These are phyloP conservation scores for Hemisphaericaspora nanyangensis DNA, from an alignment of 805 yeast species.

Conservation along the genomic window DNA sequence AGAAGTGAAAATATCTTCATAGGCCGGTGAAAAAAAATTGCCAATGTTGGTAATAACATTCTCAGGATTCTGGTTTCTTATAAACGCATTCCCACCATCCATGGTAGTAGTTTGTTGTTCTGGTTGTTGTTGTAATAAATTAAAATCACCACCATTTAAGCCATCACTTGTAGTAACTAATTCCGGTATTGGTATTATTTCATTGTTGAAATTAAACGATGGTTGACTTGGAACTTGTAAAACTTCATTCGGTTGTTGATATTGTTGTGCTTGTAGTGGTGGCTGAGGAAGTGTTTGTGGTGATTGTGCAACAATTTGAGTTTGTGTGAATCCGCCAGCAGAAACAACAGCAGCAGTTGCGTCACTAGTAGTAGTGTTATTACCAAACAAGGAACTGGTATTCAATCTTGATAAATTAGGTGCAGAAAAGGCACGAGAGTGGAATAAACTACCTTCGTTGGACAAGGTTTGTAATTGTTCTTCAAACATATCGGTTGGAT, in stretches of 20 bases:
- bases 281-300: too few species aligned
- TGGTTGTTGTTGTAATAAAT: too few species aligned
- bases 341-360: neutral
- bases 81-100: too few species aligned
- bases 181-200: too few species aligned
- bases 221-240: neutral
- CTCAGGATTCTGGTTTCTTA: too few species aligned
- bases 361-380: neutral
- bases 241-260: neutral
- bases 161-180: too few species aligned
- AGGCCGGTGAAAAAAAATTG: too few species aligned
- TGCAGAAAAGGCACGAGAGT: constrained; percentile 1
- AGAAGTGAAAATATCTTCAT: neutral
- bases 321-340: too few species aligned
- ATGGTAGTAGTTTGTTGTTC: too few species aligned
- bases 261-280: too few species aligned
- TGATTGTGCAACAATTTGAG: neutral
- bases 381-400: neutral
- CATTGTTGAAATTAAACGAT: neutral
- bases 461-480: neutral
- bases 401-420: neutral
- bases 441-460: neutral
- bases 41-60: too few species aligned
- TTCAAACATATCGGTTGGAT: neutral
- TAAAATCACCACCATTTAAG: too few species aligned